Percentiles rank a stretch among this genome's conserved stretches.
Conservation (phyloP, 805 yeast genomes). For the Cyberlindnera japonica region DNA sequence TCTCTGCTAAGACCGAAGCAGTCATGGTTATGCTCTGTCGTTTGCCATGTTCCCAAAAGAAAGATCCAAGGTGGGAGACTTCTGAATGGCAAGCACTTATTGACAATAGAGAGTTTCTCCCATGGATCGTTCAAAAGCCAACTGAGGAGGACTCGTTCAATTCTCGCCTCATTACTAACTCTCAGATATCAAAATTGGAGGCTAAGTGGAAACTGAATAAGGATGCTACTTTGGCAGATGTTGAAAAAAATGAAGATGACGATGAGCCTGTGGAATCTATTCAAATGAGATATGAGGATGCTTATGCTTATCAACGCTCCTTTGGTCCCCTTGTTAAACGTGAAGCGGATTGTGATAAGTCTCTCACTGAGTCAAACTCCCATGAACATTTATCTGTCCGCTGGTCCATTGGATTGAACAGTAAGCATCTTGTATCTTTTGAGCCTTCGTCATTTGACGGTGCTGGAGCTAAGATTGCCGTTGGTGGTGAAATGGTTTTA, state of each 20-base stretch:
- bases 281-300: slow-evolving; percentile 73
- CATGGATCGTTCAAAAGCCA: slow-evolving; percentile 80
- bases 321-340: slow-evolving; percentile 79
- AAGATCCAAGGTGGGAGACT: slow-evolving; percentile 82
- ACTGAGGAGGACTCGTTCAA: slow-evolving; percentile 56
- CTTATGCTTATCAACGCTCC: slow-evolving; percentile 77
- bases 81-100: slow-evolving; percentile 84
- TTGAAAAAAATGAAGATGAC: slow-evolving; percentile 50
- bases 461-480: slow-evolving; percentile 63
- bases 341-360: slow-evolving; percentile 78
- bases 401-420: slow-evolving; percentile 70
- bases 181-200: slow-evolving; percentile 70
- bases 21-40: slow-evolving; percentile 86
- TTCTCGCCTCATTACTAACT: slow-evolving; percentile 52
- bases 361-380: slow-evolving; percentile 71
- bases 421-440: slow-evolving; percentile 66
- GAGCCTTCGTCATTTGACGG: slow-evolving; percentile 63
- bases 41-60: slow-evolving; percentile 77
- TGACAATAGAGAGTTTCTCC: slow-evolving; percentile 69
- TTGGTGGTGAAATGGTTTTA: slow-evolving; percentile 79
- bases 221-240: slow-evolving; percentile 67
- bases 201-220: slow-evolving; percentile 75
- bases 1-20: slow-evolving; percentile 80
- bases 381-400: slow-evolving; percentile 65
- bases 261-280: slow-evolving; percentile 61